Evolutionary conservation across 2,329 filamentous ascomycete genomes (phyloP).

Genomic region (Calonectria crousiana): DNA sequence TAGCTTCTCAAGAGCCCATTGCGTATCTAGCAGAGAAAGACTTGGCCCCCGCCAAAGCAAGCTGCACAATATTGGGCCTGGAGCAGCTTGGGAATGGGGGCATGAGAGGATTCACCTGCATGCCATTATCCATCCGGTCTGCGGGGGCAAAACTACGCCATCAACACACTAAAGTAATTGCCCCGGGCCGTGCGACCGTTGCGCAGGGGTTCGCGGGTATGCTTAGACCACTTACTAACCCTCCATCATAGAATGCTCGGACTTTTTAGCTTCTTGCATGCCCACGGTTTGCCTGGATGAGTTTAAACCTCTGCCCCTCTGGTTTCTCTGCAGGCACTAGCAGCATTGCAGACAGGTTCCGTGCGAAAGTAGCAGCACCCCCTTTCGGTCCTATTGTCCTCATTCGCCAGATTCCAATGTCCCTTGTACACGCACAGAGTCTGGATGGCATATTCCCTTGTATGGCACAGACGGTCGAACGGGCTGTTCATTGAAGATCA

Average conservation of each 20-base stretch:
- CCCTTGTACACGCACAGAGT: background rate
- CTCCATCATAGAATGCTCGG: background rate
- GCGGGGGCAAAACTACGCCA: background rate
- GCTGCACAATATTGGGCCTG: background rate
- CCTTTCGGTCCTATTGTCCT: background rate
- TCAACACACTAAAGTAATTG: background rate
- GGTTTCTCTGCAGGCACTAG: background rate
- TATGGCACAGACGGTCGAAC: background rate
- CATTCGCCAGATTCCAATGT: background rate
- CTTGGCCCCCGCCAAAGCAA: background rate
- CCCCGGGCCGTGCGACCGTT: background rate
- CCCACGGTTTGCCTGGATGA: background rate
- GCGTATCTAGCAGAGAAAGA: background rate
- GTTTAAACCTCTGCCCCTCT: background rate
- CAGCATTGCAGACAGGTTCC: background rate
- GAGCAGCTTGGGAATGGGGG: background rate
- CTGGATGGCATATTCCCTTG: background rate
- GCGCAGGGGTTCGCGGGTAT: background rate
- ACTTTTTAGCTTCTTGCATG: background rate
- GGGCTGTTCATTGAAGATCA: background rate
- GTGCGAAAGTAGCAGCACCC: background rate
- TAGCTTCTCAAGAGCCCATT: background rate
- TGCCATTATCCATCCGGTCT: background rate
- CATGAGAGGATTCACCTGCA: background rate
- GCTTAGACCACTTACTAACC: background rate